Evolutionary conservation across 352 stramenopile species (phyloP), one percentile per base, ranked within the genome.

Genomic region (Pythium brachiatum): DNA sequence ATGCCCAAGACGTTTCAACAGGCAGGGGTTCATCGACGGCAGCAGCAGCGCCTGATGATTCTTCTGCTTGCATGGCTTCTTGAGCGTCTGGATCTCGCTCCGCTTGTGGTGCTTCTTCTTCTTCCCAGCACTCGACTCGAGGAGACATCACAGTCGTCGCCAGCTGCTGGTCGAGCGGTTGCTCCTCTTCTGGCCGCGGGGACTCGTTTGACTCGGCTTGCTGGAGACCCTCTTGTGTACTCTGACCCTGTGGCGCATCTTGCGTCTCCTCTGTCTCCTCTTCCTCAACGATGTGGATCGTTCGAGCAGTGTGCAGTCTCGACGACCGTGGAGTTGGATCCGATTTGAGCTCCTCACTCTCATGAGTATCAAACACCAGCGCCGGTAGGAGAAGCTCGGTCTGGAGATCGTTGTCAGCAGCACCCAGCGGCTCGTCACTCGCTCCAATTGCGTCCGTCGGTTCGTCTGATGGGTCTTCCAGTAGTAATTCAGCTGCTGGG

Each of bases 101-200:
- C 3, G 9, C 15, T 50, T 48, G 18, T n/a, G 34, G n/a, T n/a
- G n/a, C n/a, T 12, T 52, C 16, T 11, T 60, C 51, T 61, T 68
- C 53, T 23, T 41, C 34, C 60, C 60, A 68, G 31, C 60, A 68
- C 26, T 57, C 60, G 31, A 62, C 44, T 9, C 60, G 60, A 27
- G 60, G 39, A 32, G 27, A 41, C 2, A 29, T 7, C 16, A 57
- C n/a, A n/a, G n/a, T n/a, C 36, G 50, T 16, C 36, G n/a, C 20
- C 18, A 32, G 25, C 20, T 62, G 39, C 5, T 47, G 18, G 7
- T 20, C 20, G 20, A 21, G 20, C 5, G 13, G 2, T 21, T 48
- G 18, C 8, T 11, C n/a, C 5, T 55, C 56, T 11, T 52, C 43
- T 26, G 43, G 43, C n/a, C 43, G 43, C 15, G 43, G 43, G 5